phyloP scores from a whole-genome alignment of 768 basidiomycete genomes.

The Saitozyma sp. region DNA sequence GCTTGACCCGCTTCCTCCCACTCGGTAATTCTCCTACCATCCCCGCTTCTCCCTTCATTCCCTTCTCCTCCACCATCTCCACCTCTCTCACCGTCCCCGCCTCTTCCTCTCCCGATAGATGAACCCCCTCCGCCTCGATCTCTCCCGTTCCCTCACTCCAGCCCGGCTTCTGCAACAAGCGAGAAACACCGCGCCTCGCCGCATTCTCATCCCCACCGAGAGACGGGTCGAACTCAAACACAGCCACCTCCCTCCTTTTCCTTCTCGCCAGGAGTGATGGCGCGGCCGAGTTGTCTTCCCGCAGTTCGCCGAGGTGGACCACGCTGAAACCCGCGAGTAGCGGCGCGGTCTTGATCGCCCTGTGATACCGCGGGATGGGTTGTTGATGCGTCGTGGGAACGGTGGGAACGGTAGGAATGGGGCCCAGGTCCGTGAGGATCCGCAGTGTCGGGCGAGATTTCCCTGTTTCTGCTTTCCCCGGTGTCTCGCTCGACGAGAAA shows the following conservation, averaged over 20 bases:
- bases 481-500: too few species aligned
- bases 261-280: too few species aligned
- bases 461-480: too few species aligned
- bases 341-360: too few species aligned
- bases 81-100: not conserved
- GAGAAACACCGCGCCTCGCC: too few species aligned
- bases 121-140: not conserved
- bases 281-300: too few species aligned
- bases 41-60: not conserved
- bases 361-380: not conserved
- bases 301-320: too few species aligned
- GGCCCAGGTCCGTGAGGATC: conserved; percentile 5
- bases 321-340: too few species aligned
- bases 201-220: not conserved
- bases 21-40: not conserved
- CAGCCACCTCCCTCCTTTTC: not conserved
- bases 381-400: not conserved
- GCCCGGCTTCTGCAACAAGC: too few species aligned
- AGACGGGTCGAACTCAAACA: not conserved
- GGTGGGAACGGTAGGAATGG: not conserved
- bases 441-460: conserved; percentile 7
- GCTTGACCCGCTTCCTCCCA: not conserved
- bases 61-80: not conserved
- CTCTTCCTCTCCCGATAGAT: not conserved
- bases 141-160: not conserved